phyloP scores from a whole-genome alignment of 2,329 filamentous ascomycete genomes.

The Tolypocladium inflatum region DNA sequence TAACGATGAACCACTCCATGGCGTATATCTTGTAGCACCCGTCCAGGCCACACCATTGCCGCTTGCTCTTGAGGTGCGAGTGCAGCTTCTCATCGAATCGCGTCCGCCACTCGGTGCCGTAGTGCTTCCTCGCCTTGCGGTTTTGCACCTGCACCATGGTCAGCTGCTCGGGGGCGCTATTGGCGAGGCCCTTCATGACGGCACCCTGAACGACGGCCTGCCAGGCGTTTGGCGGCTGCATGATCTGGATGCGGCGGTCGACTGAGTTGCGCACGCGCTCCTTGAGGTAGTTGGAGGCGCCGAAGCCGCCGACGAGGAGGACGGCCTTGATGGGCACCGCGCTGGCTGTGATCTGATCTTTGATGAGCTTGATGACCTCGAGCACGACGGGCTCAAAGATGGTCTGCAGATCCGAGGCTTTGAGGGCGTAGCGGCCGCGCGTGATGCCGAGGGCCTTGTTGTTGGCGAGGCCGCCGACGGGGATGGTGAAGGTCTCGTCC shows the following conservation, averaged over 20 bases:
- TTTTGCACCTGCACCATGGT: constrained; percentile 28
- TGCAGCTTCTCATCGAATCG: constrained; percentile 21
- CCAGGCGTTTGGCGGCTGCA: constrained; percentile 38
- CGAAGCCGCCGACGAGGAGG: constrained; percentile 36
- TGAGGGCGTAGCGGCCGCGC: constrained; percentile 26
- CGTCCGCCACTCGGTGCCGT: constrained; percentile 26
- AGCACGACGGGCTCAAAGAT: constrained; percentile 35
- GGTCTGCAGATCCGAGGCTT: constrained; percentile 25
- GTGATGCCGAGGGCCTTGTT: constrained; percentile 27
- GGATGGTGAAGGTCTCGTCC: constrained; percentile 25
- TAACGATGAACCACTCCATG: constrained; percentile 35
- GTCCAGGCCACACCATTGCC: constrained; percentile 25
- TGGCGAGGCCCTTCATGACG: constrained; percentile 36
- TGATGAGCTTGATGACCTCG: constrained; percentile 31
- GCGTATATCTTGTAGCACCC: constrained; percentile 26
- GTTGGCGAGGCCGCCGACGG: constrained; percentile 28
- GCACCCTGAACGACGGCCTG: constrained; percentile 37
- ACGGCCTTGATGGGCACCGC: constrained; percentile 28
- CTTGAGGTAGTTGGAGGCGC: constrained; percentile 34
- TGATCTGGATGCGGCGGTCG: constrained; percentile 24
- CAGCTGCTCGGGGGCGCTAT: constrained; percentile 20
- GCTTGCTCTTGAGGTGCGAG: constrained; percentile 18
- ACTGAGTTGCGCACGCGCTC: constrained; percentile 26
- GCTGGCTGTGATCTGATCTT: constrained; percentile 30
- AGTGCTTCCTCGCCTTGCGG: constrained; percentile 32